Percentiles rank a stretch among this genome's conserved stretches.
Evolutionary conservation across 331 rosid genomes (phyloP).

Genomic region (Rosa hybrid): DNA sequence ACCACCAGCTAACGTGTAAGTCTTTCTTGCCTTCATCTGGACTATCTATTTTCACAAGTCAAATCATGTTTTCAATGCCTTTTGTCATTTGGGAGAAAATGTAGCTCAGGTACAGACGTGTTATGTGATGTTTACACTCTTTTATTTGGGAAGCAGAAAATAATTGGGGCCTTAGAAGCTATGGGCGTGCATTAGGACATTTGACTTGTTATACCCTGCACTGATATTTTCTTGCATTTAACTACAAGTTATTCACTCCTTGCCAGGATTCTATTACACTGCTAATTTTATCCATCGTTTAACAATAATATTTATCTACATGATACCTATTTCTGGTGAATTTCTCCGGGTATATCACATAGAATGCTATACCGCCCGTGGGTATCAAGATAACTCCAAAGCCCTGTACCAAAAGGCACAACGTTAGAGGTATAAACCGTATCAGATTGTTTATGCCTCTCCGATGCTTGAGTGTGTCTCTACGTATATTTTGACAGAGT

Average conservation of each 20-base stretch:
- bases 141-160: background rate
- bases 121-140: background rate
- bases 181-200: too few species aligned
- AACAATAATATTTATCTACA: constrained; percentile 16
- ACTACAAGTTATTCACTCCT: background rate
- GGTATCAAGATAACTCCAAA: too few species aligned
- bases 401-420: too few species aligned
- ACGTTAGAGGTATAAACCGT: too few species aligned
- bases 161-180: background rate
- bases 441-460: too few species aligned
- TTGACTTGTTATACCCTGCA: background rate
- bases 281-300: constrained; percentile 2
- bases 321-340: background rate
- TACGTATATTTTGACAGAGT: too few species aligned
- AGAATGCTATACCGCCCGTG: too few species aligned
- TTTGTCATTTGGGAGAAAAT: background rate
- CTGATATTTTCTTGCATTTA: background rate
- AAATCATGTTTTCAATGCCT: background rate
- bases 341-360: too few species aligned
- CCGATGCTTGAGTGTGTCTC: too few species aligned
- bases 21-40: constrained; percentile 14
- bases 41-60: background rate
- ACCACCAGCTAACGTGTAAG: constrained; percentile 80
- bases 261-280: background rate
- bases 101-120: background rate